Base-by-base conservation (phyloP, 768 basidiomycete species). In the Trametes gibbosa region DNA sequence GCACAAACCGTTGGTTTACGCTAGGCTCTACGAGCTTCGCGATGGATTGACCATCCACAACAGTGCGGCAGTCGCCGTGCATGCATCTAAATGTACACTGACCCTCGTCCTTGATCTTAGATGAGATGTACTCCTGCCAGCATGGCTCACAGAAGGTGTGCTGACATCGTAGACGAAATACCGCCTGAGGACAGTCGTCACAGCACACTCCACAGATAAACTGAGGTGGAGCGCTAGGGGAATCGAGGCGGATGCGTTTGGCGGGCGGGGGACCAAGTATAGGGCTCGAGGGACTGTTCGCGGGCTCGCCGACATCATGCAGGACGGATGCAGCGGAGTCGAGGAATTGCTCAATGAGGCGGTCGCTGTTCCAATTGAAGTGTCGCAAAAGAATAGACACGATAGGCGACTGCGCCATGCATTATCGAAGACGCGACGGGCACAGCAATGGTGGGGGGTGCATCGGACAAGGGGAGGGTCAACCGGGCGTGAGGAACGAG, bases 121-220 rank as follows among this genome's bases (percentile, higher is more conserved):
- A 82, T 19, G 76, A 74, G 39, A 87, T 70, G 67, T 95, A 96
- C 48, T 86, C 85, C 42, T 74, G 74, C 95, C 95, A 97, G 72
- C 95, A 96, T 7, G 77, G 83, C 12, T 78, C 77, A 74, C 93
- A 95, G 74, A 92, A 98, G 5, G 81, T 70, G 70, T 98, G 95
- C 43, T 82, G 85, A 73, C 97, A 99, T 17, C 83, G 79, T 37
- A 95, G 80, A 13, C 87, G 78, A 42, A 90, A 81, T 2, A 85
- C 86, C 49, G 81, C 79, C 2, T 82, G 73, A 50, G 75, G 71
- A 19, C 78, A 71, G 60, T 59, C 63, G 69, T 90, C 89, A 74
- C 87, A 98, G 77, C 97, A 99, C 70, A 98, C 90, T 3, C 90
- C 88, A 73, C 97, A 99, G 35, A 88, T 77, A 74, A 95, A 95